phyloP scores from a whole-genome alignment of 352 stramenopile genomes.

The Globisporangium nodosum region DNA sequence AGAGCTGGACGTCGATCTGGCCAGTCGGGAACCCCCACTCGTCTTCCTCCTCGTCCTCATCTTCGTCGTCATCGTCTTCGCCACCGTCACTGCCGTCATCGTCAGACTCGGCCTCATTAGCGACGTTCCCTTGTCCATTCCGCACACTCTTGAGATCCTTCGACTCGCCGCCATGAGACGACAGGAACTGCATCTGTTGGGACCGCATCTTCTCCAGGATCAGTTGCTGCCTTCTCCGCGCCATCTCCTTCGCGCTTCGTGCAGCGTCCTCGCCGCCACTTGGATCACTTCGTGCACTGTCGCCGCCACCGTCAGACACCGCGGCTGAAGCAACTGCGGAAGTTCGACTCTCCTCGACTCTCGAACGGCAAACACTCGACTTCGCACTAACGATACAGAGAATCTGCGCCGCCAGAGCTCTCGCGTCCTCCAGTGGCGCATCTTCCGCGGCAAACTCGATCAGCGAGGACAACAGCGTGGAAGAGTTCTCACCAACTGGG shows the following conservation, averaged over 20 bases:
- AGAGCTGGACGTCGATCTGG: conserved; percentile 57
- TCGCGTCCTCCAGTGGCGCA: conserved; percentile 5
- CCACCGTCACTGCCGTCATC: neutral
- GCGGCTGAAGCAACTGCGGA: neutral
- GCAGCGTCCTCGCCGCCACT: conserved; percentile 9
- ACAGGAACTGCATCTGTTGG: conserved; percentile 71
- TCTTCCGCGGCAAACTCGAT: conserved; percentile 6
- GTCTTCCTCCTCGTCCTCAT: conserved; percentile 63
- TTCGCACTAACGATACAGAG: conserved; percentile 11
- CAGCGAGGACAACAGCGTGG: conserved; percentile 4
- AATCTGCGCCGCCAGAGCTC: conserved; percentile 7
- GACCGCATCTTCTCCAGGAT: conserved; percentile 69
- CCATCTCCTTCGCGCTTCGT: conserved; percentile 46
- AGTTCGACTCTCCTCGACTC: conserved; percentile 2
- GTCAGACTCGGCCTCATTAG: neutral
- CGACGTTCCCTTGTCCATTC: neutral
- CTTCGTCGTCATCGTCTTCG: conserved; percentile 29
- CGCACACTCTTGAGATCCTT: neutral
- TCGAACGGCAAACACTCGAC: conserved; percentile 4
- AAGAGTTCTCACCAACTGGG: neutral
- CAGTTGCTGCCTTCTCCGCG: conserved; percentile 51
- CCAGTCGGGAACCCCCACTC: conserved; percentile 80
- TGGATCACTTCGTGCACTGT: neutral
- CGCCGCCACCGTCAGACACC: neutral
- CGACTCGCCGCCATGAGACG: conserved; percentile 21